These are phyloP conservation scores for Phytophthora pseudosyringae DNA, from an alignment of 352 stramenopile species.

Conservation along the genomic window DNA sequence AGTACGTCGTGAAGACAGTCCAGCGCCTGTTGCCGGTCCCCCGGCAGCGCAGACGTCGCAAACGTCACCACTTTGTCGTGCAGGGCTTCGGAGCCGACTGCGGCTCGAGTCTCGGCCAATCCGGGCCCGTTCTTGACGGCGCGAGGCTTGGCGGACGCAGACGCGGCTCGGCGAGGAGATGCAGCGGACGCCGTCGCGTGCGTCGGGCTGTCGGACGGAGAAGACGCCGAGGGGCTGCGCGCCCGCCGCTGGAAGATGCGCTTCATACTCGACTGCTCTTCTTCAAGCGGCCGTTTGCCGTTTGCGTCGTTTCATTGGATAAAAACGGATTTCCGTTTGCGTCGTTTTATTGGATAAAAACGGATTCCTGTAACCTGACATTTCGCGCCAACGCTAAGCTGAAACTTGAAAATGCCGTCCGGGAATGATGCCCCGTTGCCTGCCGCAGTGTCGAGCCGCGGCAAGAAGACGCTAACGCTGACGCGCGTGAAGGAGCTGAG, in stretches of 20 bases:
- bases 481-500: constrained; percentile 79
- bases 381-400: no score
- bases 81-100: not conserved
- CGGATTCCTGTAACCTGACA: no score
- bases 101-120: constrained; percentile 13
- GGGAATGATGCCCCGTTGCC: no score
- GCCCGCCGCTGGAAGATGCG: constrained; percentile 55
- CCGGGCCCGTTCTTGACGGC: not conserved
- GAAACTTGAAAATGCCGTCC: no score
- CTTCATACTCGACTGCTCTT: constrained; percentile 46
- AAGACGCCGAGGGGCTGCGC: constrained; percentile 21
- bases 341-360: not conserved
- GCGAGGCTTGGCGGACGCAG: constrained; percentile 14
- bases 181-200: not conserved
- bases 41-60: constrained; percentile 7
- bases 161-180: constrained; percentile 22
- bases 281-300: constrained; percentile 20
- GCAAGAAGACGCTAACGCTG: constrained; percentile 62
- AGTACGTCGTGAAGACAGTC: constrained; percentile 5
- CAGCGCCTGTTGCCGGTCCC: constrained; percentile 15
- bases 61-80: constrained; percentile 28
- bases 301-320: not conserved
- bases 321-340: not conserved
- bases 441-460: constrained; percentile 24
- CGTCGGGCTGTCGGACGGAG: constrained; percentile 13